Evolutionary conservation across 768 basidiomycete species (phyloP), one percentile per base, ranked within the genome.

Genomic region (Baorangia bicolor): DNA sequence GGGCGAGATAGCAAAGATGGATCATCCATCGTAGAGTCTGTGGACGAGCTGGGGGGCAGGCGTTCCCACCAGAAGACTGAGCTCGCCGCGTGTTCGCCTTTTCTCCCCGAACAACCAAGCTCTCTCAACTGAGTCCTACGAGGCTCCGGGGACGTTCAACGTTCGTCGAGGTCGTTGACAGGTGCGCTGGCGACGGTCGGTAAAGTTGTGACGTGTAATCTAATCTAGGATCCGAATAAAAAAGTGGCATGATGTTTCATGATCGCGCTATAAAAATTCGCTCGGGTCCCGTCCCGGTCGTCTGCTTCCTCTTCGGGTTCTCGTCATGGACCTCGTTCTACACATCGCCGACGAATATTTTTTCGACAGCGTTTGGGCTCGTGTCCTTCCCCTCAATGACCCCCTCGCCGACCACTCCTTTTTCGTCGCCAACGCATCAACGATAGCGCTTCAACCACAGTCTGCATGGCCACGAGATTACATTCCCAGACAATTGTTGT

Each of bases 401-500:
- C 76, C 77, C 30, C 76, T 80, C n/a, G 78, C 78, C 62, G 68
- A 72, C 16, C 11, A 69, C 12, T 14, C 57, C 31, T 60, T 67
- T n/a, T 69, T 66, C 35, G 62, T 39, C n/a, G 39, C 30, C 34
- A 83, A 82, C 53, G 73, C 71, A 42, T 73, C 79, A 10, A 64
- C 77, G 41, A 63, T 72, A 45, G 33, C 78, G 13, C 60, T 77
- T 31, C 54, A 53, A 25, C 66, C 77, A 41, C 64, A 81, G 37
- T 91, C 90, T 5, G 90, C 89, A 37, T 94, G 92, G 92, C 84
- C 93, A 0, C 82, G 94, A 38, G 87, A 94, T 63, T 87, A 91
- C 65, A 63, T 94, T 9, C 87, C 82, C 5, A 83, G 94, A 38
- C 94, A 96, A 67, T 50, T 89, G 5, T 21, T 88, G 30, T 94